Evolutionary conservation across 768 basidiomycete genomes (phyloP), one percentile per base, ranked within the genome.

Genomic region (Psilocybe tampanensis): DNA sequence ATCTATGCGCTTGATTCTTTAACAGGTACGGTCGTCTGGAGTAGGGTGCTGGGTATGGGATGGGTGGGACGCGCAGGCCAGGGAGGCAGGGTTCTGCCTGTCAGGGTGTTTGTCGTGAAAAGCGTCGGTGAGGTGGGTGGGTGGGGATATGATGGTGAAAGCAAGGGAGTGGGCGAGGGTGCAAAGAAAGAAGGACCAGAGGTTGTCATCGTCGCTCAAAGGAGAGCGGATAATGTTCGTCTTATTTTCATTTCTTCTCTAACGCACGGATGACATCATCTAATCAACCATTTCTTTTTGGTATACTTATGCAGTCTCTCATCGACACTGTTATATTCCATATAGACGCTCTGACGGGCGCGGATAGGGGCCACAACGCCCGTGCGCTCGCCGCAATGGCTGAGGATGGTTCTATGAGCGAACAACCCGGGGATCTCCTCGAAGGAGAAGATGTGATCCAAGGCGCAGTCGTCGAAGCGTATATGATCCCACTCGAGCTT

Each of bases 1-100:
- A 61, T 95, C 0, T 94, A 86, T 64, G 95, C 86, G 0, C 72
- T 98, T 42, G 94, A 97, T 63, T 89, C 91, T 1, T 82, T 85
- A 9, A 89, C 78, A 43, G 95, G 95, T 0, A 75, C 80, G 1
- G 77, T 93, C 26, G 66, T 96, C 1, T 98, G 95, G 95, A 88
- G 82, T 60, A 83, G 85, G 9, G 75, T 91, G 2, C 76, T 96
- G 1, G 90, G 92, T 0, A 75, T 89, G 24, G 90, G 89, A 2
- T 87, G 84, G 82, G 85, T 85, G 0, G 78, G 74, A 6, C 65
- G 74, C 32, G 70, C 47, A 29, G 47, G 47, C 11, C 26, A 85
- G 21, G 89, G 86, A 17, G 88, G 80, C 15, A 71, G 65, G 22
- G 69, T 90, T 18, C 54, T 79, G 3, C 88, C 90, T 7, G 71